Evolutionary conservation across 2,329 filamentous ascomycete genomes (phyloP).

Genomic region (Paramyrothecium sp.): DNA sequence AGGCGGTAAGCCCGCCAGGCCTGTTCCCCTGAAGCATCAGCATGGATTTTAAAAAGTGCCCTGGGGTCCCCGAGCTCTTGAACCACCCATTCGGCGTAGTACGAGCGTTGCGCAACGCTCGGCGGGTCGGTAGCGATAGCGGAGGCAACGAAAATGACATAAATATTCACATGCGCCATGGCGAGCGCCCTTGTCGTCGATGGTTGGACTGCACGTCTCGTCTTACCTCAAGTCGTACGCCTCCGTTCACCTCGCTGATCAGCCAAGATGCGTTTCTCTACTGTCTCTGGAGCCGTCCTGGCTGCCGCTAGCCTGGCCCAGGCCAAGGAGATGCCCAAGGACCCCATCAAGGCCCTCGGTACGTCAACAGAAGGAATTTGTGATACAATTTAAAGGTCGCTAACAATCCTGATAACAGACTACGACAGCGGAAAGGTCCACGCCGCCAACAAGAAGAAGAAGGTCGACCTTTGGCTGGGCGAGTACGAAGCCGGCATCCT

Average conservation of each 20-base stretch:
- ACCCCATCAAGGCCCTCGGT: neutral
- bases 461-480: slow-evolving; percentile 1
- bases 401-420: neutral
- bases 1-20: neutral
- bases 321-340: neutral
- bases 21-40: neutral
- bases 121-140: neutral
- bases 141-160: neutral
- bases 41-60: neutral
- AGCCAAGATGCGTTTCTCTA: slow-evolving; percentile 1
- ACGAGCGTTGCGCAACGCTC: neutral
- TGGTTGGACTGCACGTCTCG: neutral
- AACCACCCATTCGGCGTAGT: neutral
- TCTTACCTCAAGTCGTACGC: neutral
- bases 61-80: neutral
- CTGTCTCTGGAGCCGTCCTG: slow-evolving; percentile 1
- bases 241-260: neutral
- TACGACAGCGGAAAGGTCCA: slow-evolving; percentile 1
- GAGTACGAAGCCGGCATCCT: neutral
- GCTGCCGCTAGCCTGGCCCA: neutral
- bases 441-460: neutral
- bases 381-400: neutral
- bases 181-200: neutral
- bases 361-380: neutral
- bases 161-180: neutral